phyloP scores from a whole-genome alignment of 2,329 filamentous ascomycete genomes.

The Aphanoascus verrucosus region DNA sequence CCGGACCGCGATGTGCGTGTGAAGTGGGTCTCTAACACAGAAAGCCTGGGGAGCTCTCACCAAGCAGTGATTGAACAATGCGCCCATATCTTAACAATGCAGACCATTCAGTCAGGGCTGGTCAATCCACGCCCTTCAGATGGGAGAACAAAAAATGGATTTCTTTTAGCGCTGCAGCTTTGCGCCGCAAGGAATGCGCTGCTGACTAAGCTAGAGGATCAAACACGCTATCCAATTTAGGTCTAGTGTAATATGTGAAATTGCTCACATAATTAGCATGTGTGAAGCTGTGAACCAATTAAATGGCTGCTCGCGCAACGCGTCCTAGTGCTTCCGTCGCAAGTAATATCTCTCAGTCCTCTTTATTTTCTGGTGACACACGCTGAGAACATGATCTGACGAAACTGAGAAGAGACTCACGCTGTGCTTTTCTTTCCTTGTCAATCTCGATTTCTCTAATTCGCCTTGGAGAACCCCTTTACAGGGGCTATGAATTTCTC shows the following conservation, averaged over 20 bases:
- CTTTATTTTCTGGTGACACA: neutral
- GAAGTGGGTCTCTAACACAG: neutral
- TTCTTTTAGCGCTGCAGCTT: no score
- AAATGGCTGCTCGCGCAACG: neutral
- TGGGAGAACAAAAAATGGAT: neutral
- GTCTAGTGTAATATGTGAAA: no score
- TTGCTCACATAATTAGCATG: no score
- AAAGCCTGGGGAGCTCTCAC: neutral
- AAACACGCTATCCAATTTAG: no score
- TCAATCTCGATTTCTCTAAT: neutral
- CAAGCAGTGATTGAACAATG: neutral
- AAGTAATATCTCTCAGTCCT: neutral
- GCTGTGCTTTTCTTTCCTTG: no score
- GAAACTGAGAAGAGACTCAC: no score
- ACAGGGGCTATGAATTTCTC: slow-evolving; percentile 12
- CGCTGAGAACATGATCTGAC: no score
- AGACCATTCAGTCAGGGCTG: neutral
- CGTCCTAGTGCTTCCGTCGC: neutral
- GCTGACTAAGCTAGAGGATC: neutral
- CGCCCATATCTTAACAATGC: neutral
- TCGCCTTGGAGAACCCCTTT: neutral
- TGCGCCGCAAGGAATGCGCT: neutral
- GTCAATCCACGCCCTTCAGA: neutral
- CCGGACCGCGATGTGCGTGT: slow-evolving; percentile 21
- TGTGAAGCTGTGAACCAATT: neutral